Conservation (phyloP, 139 green algal genomes). For the Parachlorella kessleri region DNA sequence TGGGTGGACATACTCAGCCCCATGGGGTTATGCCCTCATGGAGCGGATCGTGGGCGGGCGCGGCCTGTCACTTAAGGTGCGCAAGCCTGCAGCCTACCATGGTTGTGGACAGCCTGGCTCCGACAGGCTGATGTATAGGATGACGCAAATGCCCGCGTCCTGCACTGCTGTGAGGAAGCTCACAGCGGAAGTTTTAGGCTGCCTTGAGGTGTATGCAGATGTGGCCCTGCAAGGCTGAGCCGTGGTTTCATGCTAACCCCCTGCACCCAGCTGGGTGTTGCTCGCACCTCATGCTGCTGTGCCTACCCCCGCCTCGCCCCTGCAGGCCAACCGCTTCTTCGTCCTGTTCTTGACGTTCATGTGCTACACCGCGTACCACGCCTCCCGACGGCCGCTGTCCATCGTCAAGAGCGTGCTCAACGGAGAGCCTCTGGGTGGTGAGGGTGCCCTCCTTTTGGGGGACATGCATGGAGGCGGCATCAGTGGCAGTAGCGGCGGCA, state of each 20-base stretch:
- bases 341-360: conserved; percentile 93
- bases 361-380: conserved; percentile 91
- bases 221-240: too few species aligned
- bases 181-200: neutral
- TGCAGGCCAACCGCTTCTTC: conserved; percentile 49
- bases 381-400: conserved; percentile 85
- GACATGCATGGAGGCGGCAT: too few species aligned
- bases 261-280: neutral
- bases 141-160: too few species aligned
- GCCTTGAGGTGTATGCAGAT: too few species aligned
- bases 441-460: too few species aligned
- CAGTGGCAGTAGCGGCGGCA: too few species aligned
- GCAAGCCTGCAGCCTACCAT: neutral
- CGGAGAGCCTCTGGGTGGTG: conserved; percentile 6
- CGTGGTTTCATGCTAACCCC: neutral
- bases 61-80: conserved; percentile 17
- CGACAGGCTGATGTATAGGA: too few species aligned
- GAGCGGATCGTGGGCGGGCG: conserved; percentile 7
- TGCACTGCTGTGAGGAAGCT: neutral
- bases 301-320: neutral
- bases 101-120: too few species aligned
- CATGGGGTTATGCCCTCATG: conserved; percentile 18
- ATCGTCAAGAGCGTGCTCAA: conserved; percentile 83
- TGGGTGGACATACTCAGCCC: conserved; percentile 8
- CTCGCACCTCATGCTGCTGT: too few species aligned